A percentile compares a stretch with the other conserved stretches of the same genome.
Conservation (phyloP, 2,329 filamentous ascomycete genomes). For the Tolypocladium tropicale region DNA sequence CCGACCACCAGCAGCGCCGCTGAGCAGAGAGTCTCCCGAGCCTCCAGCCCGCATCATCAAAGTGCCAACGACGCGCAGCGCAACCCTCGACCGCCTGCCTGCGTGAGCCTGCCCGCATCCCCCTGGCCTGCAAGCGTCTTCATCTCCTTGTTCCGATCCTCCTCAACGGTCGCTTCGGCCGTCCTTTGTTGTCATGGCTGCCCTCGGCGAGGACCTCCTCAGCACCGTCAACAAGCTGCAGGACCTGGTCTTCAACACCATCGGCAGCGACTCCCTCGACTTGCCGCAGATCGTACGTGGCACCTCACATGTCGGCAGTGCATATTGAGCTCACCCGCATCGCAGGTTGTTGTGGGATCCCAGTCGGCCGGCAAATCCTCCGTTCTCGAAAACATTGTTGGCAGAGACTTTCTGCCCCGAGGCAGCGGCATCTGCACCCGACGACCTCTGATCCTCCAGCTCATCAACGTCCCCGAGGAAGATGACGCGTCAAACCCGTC, state of each 20-base stretch:
- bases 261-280: slow-evolving; percentile 96
- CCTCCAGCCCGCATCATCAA: not conserved
- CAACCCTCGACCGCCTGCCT: not conserved
- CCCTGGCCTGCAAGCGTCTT: not conserved
- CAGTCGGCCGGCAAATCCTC: slow-evolving; percentile 98
- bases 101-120: not conserved
- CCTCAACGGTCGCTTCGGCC: not conserved
- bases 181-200: slow-evolving; percentile 57
- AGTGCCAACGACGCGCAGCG: slow-evolving; percentile 5
- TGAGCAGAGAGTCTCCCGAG: not conserved
- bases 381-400: slow-evolving; percentile 97
- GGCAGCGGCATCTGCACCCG: slow-evolving; percentile 95
- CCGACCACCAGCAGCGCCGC: not conserved
- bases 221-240: slow-evolving; percentile 96
- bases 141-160: not conserved
- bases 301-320: not conserved
- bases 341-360: slow-evolving; percentile 90
- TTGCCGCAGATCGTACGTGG: slow-evolving; percentile 87
- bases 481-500: slow-evolving; percentile 54
- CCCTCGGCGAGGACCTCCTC: slow-evolving; percentile 91
- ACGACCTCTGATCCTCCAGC: slow-evolving; percentile 87
- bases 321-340: slow-evolving; percentile 7
- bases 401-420: slow-evolving; percentile 90
- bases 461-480: slow-evolving; percentile 90
- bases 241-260: slow-evolving; percentile 98